Percentiles rank a stretch among this genome's conserved stretches.
Evolutionary conservation across 805 yeast species (phyloP).

Genomic region (Ogataea methanolica): DNA sequence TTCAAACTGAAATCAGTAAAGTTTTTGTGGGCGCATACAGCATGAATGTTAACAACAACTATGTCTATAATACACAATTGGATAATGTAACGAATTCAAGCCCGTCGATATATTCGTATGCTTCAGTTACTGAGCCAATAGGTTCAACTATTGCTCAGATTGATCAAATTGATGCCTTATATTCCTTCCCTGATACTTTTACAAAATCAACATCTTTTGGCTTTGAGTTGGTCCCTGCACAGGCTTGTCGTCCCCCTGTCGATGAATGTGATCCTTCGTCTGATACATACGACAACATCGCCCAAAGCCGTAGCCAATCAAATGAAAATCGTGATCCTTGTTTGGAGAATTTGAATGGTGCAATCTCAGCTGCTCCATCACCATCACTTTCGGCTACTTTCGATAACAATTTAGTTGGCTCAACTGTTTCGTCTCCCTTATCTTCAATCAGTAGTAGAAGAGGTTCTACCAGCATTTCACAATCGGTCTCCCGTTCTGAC

Average conservation of each 20-base stretch:
- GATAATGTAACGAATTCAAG: too few relatives aligned
- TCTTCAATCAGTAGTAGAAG: neutral
- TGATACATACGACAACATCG: too few relatives aligned
- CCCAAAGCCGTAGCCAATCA: too few relatives aligned
- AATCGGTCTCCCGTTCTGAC: too few relatives aligned
- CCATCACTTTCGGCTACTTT: neutral
- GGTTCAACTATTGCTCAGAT: neutral
- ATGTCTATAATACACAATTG: too few relatives aligned
- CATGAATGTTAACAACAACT: too few relatives aligned
- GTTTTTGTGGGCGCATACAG: neutral
- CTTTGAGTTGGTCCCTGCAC: conserved; percentile 18
- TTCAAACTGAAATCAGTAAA: neutral
- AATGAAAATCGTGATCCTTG: neutral
- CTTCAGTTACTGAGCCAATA: too few relatives aligned
- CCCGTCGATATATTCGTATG: too few relatives aligned
- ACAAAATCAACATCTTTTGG: conserved; percentile 1
- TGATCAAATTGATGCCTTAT: neutral
- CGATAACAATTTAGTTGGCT: neutral
- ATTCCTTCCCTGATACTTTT: neutral
- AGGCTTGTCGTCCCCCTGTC: conserved; percentile 20
- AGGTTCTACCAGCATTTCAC: neutral
- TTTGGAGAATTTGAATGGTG: neutral
- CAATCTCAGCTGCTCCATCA: too few relatives aligned
- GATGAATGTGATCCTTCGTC: neutral
- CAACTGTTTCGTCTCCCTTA: neutral